Conservation (phyloP, 2,329 filamentous ascomycete species). For the Xylaria sp. region DNA sequence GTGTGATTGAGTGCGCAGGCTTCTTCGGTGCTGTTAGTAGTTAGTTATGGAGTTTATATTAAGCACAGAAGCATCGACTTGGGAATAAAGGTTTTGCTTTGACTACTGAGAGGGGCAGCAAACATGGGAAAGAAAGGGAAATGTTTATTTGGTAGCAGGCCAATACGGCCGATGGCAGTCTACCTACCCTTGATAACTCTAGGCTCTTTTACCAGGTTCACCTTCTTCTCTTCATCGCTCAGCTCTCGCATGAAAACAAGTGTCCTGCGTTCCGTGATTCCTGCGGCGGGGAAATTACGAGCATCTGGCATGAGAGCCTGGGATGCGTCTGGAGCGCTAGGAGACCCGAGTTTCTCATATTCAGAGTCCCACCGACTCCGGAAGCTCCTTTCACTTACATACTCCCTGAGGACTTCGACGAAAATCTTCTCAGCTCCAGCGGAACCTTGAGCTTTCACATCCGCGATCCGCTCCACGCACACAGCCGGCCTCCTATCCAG, state of each 20-base stretch:
- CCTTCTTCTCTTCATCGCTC: slow-evolving; percentile 38
- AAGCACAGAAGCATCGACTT: neutral
- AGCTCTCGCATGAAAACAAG: slow-evolving; percentile 63
- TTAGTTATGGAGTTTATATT: neutral
- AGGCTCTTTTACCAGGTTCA: slow-evolving; percentile 20
- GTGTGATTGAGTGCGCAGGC: slow-evolving; percentile 56
- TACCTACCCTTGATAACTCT: slow-evolving; percentile 44
- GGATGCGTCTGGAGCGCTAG: neutral
- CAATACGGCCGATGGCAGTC: slow-evolving; percentile 41
- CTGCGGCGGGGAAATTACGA: neutral
- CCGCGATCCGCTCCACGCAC: slow-evolving; percentile 60
- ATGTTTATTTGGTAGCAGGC: neutral
- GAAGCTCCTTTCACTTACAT: slow-evolving; percentile 49
- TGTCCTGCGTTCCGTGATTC: slow-evolving; percentile 60
- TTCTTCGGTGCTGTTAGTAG: slow-evolving; percentile 41
- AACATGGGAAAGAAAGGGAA: neutral
- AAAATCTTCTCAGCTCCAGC: slow-evolving; percentile 58
- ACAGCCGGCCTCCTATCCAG: slow-evolving; percentile 55
- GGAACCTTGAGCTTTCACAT: slow-evolving; percentile 48
- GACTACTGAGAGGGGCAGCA: neutral
- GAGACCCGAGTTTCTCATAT: slow-evolving; percentile 23
- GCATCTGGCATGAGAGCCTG: too few relatives aligned
- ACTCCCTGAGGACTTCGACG: slow-evolving; percentile 63
- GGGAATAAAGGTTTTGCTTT: neutral
- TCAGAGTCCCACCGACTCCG: slow-evolving; percentile 3